Percentiles rank a stretch among this genome's conserved stretches.
Conservation (phyloP, 495 filamentous ascomycete species). For the Opeltia flavorubescens region DNA sequence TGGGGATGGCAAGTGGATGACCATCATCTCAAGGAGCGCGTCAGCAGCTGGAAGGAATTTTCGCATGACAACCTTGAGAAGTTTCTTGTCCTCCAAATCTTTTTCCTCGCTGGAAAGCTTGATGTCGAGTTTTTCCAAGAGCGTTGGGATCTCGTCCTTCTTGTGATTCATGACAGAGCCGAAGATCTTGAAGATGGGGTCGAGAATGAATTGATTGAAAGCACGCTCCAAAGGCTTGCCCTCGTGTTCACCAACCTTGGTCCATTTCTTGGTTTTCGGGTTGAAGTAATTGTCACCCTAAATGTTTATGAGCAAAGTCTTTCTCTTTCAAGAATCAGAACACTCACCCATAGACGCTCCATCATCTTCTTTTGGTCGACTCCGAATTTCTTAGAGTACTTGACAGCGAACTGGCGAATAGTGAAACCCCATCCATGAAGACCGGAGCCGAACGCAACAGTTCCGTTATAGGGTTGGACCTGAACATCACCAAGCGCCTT, state of each 20-base stretch:
- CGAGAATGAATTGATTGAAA: constrained; percentile 97
- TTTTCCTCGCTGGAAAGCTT: constrained; percentile 76
- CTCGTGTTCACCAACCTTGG: constrained; percentile 64
- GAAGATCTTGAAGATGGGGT: constrained; percentile 99
- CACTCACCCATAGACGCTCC: constrained; percentile 91
- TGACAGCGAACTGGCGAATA: constrained; percentile 89
- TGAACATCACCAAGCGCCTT: constrained; percentile 93
- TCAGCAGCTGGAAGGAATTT: constrained; percentile 97
- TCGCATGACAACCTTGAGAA: constrained; percentile 95
- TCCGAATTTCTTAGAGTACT: constrained; percentile 99
- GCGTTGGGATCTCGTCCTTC: constrained; percentile 74
- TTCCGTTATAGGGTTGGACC: constrained; percentile 92
- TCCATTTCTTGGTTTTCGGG: constrained; percentile 99
- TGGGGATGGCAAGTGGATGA: constrained; percentile 94
- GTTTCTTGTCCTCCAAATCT: constrained; percentile 88
- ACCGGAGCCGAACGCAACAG: constrained; percentile 97
- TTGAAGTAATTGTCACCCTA: constrained; percentile 99
- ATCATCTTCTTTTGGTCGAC: constrained; percentile 99
- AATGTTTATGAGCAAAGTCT: constrained; percentile 13
- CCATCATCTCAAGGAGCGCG: constrained; percentile 99
- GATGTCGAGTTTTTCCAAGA: constrained; percentile 86
- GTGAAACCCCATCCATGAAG: constrained; percentile 99
- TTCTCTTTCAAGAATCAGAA: not conserved
- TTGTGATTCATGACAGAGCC: constrained; percentile 91
- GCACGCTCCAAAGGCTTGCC: constrained; percentile 88